Conservation (phyloP, 371 early-diverging fungal species). For the Aphelidium insulamus region DNA sequence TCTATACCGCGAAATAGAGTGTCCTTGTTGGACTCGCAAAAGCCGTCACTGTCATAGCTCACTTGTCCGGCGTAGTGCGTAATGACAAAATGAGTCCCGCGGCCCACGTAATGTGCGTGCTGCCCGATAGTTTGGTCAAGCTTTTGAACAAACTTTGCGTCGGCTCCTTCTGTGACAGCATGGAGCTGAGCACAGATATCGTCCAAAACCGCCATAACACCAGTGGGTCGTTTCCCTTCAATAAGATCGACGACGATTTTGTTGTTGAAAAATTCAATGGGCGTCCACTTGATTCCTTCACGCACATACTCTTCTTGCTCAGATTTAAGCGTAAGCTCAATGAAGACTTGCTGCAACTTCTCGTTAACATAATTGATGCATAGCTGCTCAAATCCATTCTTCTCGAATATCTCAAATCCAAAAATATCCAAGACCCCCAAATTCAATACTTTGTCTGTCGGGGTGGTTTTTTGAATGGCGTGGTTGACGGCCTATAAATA, state of each 20-base stretch:
- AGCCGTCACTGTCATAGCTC: conserved; percentile 74
- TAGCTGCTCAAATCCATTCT: conserved; percentile 53
- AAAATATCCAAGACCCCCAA: conserved; percentile 31
- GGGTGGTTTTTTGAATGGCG: conserved; percentile 10
- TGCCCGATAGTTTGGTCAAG: conserved; percentile 34
- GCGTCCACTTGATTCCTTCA: conserved; percentile 44
- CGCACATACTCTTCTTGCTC: conserved; percentile 28
- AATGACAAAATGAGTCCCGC: conserved; percentile 54
- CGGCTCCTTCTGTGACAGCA: conserved; percentile 64
- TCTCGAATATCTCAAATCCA: conserved; percentile 26
- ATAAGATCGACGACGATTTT: conserved; percentile 85
- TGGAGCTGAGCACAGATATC: conserved; percentile 83
- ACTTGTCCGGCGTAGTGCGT: conserved; percentile 95
- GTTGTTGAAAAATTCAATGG: conserved; percentile 43
- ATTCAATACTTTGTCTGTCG: conserved; percentile 10
- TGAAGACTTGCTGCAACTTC: conserved; percentile 50
- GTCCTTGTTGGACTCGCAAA: conserved; percentile 98
- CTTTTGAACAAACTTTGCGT: conserved; percentile 61
- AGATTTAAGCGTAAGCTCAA: conserved; percentile 30
- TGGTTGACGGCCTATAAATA: conserved; percentile 15
- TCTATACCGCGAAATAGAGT: conserved; percentile 50
- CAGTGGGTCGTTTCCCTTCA: conserved; percentile 81
- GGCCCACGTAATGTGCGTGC: conserved; percentile 54
- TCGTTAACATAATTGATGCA: conserved; percentile 60
- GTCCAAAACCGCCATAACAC: conserved; percentile 79